Percentiles rank a stretch among this genome's conserved stretches.
phyloP scores from a whole-genome alignment of 2,329 filamentous ascomycete species.

The Orbilia ellipsospora region DNA sequence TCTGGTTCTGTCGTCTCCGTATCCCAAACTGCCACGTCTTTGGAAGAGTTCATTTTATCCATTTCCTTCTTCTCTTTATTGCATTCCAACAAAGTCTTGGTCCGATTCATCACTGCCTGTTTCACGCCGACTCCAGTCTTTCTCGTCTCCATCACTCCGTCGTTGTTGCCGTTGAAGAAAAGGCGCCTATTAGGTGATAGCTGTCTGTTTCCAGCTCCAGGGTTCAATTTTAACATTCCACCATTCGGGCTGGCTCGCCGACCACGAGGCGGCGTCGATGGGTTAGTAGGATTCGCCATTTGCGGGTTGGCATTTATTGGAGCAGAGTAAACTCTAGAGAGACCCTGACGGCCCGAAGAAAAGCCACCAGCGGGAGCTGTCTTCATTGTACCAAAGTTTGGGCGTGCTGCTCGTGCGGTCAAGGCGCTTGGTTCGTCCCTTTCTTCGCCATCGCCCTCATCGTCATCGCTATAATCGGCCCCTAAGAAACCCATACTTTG shows the following conservation, averaged over 20 bases:
- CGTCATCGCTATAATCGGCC: slow-evolving; percentile 37
- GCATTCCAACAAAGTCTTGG: slow-evolving; percentile 21
- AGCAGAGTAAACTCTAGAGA: slow-evolving; percentile 39
- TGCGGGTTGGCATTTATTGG: slow-evolving; percentile 41
- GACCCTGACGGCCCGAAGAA: slow-evolving; percentile 24
- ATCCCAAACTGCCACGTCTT: slow-evolving; percentile 38
- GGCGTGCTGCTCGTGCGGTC: slow-evolving; percentile 16
- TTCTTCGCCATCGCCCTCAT: slow-evolving; percentile 43
- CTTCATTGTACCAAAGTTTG: slow-evolving; percentile 19
- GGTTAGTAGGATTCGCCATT: slow-evolving; percentile 33
- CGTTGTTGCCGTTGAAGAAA: slow-evolving; percentile 10
- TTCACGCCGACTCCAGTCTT: slow-evolving; percentile 29
- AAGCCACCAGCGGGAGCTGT: slow-evolving; percentile 25
- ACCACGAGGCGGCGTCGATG: slow-evolving; percentile 44
- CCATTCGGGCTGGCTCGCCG: slow-evolving; percentile 27
- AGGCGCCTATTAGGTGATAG: slow-evolving; percentile 39
- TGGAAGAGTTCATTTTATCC: slow-evolving; percentile 33
- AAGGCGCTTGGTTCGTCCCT: slow-evolving; percentile 24
- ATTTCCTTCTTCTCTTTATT: slow-evolving; percentile 32
- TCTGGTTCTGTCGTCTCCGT: slow-evolving; percentile 15
- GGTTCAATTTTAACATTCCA: slow-evolving; percentile 40
- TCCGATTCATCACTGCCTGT: slow-evolving; percentile 26
- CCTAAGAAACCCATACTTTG: slow-evolving; percentile 23
- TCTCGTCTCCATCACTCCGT: slow-evolving; percentile 11
- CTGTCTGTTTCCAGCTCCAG: slow-evolving; percentile 44